phyloP scores from a whole-genome alignment of 352 stramenopile species.

The Phytophthora chlamydospora region DNA sequence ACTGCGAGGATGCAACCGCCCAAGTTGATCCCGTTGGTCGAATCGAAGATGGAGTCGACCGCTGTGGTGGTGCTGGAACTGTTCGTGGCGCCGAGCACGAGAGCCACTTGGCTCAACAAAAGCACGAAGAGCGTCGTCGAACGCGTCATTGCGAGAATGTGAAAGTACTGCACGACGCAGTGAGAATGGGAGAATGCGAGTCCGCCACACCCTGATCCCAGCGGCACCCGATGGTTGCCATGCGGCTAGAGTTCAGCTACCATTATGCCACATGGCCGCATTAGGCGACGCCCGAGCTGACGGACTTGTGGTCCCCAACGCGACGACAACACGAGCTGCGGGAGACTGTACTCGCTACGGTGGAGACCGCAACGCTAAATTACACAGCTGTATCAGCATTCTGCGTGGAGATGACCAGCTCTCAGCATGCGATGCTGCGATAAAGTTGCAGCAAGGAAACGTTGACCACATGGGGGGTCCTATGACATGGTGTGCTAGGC shows the following conservation, averaged over 20 bases:
- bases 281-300: conserved; percentile 12
- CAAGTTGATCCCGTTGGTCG: conserved; percentile 28
- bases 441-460: conserved; percentile 10
- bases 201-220: background rate
- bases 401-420: conserved; percentile 8
- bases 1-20: conserved; percentile 36
- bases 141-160: conserved; percentile 19
- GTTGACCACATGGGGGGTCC: conserved; percentile 7
- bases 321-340: conserved; percentile 16
- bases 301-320: conserved; percentile 14
- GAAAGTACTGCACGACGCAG: background rate
- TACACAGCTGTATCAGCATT: conserved; percentile 23
- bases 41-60: conserved; percentile 39
- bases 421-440: conserved; percentile 21
- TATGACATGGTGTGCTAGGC: conserved; percentile 11
- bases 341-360: conserved; percentile 18
- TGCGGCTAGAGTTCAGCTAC: conserved; percentile 30
- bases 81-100: conserved; percentile 18
- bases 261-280: conserved; percentile 28
- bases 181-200: conserved; percentile 28
- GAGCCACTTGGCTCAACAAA: conserved; percentile 17
- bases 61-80: conserved; percentile 5
- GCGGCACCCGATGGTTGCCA: conserved; percentile 9
- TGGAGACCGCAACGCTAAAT: conserved; percentile 16
- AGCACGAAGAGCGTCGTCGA: conserved; percentile 18